Evolutionary conservation across 495 filamentous ascomycete genomes (phyloP).

Genomic region (Aspergillus indologenus): DNA sequence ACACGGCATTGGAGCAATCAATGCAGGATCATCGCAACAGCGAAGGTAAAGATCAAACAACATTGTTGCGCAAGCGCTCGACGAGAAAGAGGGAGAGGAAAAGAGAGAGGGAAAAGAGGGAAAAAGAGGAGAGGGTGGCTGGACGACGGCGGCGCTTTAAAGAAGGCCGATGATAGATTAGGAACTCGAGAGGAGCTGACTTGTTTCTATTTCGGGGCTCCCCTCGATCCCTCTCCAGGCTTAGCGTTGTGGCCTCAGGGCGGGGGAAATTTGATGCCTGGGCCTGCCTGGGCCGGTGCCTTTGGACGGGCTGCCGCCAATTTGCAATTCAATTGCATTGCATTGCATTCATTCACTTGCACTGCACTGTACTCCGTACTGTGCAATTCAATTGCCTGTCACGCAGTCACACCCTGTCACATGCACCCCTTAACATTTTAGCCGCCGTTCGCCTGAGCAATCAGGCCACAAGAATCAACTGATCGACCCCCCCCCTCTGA

Average conservation of each 20-base stretch:
- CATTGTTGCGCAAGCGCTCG: slow-evolving; percentile 16
- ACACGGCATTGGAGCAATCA: slow-evolving; percentile 8
- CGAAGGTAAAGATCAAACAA: slow-evolving; percentile 7
- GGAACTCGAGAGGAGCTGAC: slow-evolving; percentile 15
- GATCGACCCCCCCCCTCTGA: background rate
- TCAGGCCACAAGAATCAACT: background rate
- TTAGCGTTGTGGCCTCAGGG: slow-evolving; percentile 31
- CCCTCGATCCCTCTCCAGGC: slow-evolving; percentile 16
- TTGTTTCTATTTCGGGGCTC: slow-evolving; percentile 28
- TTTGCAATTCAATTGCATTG: too few relatives aligned
- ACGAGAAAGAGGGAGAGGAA: slow-evolving; percentile 7
- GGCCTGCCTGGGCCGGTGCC: too few relatives aligned
- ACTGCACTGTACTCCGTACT: too few relatives aligned
- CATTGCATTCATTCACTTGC: too few relatives aligned
- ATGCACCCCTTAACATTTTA: too few relatives aligned
- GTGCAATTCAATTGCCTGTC: slow-evolving; percentile 7
- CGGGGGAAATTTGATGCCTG: slow-evolving; percentile 26
- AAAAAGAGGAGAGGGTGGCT: slow-evolving; percentile 19
- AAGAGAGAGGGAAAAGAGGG: slow-evolving; percentile 10
- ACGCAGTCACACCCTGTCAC: too few relatives aligned
- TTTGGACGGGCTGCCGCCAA: too few relatives aligned
- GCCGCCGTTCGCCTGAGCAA: background rate
- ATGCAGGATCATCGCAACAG: slow-evolving; percentile 11
- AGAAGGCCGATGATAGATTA: slow-evolving; percentile 19
- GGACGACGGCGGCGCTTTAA: slow-evolving; percentile 25